Conservation (phyloP, 768 basidiomycete species). For the Termitomyces sp. region DNA sequence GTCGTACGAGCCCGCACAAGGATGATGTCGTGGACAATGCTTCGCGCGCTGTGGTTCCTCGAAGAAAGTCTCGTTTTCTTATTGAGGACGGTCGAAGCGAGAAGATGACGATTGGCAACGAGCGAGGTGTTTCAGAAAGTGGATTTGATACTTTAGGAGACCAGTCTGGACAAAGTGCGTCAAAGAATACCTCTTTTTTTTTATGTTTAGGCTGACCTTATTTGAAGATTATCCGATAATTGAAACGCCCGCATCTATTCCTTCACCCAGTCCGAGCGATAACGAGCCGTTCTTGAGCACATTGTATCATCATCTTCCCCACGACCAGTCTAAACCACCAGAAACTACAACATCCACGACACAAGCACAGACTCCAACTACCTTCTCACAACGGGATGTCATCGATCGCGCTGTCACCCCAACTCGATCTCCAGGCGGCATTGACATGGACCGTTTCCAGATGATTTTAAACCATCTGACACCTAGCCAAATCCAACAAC, state of each 20-base stretch:
- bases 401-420: conserved; percentile 23
- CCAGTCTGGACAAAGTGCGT: conserved; percentile 5
- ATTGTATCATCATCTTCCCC: not conserved
- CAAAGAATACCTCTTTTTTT: conserved; percentile 12
- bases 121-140: conserved; percentile 25
- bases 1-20: conserved; percentile 35
- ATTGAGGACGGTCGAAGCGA: conserved; percentile 52
- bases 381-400: not conserved
- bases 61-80: conserved; percentile 56
- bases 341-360: not conserved
- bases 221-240: conserved; percentile 39
- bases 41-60: conserved; percentile 42
- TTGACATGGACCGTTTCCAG: conserved; percentile 38
- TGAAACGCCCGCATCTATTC: conserved; percentile 40
- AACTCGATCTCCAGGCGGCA: conserved; percentile 14
- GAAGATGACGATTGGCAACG: conserved; percentile 36
- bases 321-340: not conserved
- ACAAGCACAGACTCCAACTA: not conserved
- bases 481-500: conserved; percentile 54
- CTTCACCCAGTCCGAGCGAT: conserved; percentile 28
- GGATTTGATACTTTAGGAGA: not conserved
- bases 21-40: conserved; percentile 26
- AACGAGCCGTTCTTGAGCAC: conserved; percentile 1
- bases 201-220: conserved; percentile 5
- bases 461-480: conserved; percentile 49